phyloP scores from a whole-genome alignment of 352 stramenopile species.

The Pythium brassicae region DNA sequence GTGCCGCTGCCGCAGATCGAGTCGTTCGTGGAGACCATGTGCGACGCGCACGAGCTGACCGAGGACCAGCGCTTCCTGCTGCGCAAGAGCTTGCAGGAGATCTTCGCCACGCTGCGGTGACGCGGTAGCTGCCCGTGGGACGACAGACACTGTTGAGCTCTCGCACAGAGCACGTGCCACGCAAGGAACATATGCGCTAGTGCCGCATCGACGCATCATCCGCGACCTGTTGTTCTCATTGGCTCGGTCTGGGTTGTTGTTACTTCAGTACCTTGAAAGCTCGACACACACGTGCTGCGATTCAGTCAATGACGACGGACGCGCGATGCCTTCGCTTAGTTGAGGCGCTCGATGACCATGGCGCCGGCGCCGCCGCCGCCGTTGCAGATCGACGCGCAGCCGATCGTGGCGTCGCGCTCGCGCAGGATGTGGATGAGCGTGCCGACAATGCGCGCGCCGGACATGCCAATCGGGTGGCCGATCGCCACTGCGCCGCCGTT shows the following conservation, averaged over 20 bases:
- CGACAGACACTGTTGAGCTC: constrained; percentile 4
- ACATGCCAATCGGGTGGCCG: constrained; percentile 84
- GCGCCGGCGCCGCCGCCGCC: constrained; percentile 95
- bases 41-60: constrained; percentile 79
- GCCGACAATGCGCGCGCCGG: constrained; percentile 92
- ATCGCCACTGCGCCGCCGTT: constrained; percentile 92
- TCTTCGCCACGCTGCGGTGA: constrained; percentile 45
- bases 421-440: constrained; percentile 94
- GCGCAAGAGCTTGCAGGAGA: constrained; percentile 77
- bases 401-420: constrained; percentile 93
- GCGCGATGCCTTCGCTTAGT: constrained; percentile 36
- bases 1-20: constrained; percentile 74
- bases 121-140: too few relatives aligned
- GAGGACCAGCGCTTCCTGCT: constrained; percentile 83
- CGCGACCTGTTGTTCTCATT: too few relatives aligned
- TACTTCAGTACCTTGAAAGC: too few relatives aligned
- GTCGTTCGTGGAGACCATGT: constrained; percentile 87
- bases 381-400: constrained; percentile 97
- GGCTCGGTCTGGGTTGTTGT: too few relatives aligned
- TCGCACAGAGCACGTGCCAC: too few relatives aligned
- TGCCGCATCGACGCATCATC: too few relatives aligned
- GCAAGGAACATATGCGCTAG: too few relatives aligned
- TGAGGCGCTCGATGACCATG: constrained; percentile 93
- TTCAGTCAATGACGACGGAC: background rate
- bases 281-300: too few relatives aligned